These are phyloP conservation scores for Kitagawia praeruptora DNA, from an alignment of 129 eudicot genomes.

Conservation along the genomic window DNA sequence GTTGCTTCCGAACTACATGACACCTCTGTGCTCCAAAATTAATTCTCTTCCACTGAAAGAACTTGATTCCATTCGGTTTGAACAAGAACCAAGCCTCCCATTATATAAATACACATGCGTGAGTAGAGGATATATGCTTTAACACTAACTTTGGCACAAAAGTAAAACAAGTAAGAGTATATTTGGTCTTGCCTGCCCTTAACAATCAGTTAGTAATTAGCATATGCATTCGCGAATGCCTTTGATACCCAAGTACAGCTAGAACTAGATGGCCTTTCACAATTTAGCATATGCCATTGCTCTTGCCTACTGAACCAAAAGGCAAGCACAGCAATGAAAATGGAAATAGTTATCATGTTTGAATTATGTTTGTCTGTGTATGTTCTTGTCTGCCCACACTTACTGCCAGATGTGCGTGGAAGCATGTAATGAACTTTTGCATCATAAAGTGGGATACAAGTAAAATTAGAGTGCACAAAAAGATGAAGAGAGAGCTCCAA, in stretches of 20 bases:
- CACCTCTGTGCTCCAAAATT: not conserved
- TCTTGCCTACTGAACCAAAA: not conserved
- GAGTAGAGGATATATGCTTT: not conserved
- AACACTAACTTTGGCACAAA: not conserved
- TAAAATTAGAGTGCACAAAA: not conserved
- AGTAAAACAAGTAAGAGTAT: not conserved
- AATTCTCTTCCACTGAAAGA: not conserved
- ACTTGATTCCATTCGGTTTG: not conserved
- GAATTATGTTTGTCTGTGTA: not conserved
- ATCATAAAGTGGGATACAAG: not conserved
- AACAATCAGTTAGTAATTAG: not conserved
- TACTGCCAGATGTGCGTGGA: not conserved
- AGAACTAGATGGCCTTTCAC: not conserved
- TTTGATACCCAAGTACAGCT: not conserved
- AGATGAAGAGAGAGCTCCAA: not conserved
- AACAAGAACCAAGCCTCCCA: not conserved
- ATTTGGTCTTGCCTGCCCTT: not conserved
- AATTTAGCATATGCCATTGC: not conserved
- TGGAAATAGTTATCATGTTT: not conserved
- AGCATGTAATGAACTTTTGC: not conserved
- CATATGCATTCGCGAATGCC: not conserved
- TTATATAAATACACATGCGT: not conserved
- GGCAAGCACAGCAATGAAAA: not conserved
- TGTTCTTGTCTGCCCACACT: too few relatives aligned
- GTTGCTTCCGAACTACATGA: not conserved